phyloP scores from a whole-genome alignment of 768 basidiomycete species.

The Suillus fuscotomentosus region DNA sequence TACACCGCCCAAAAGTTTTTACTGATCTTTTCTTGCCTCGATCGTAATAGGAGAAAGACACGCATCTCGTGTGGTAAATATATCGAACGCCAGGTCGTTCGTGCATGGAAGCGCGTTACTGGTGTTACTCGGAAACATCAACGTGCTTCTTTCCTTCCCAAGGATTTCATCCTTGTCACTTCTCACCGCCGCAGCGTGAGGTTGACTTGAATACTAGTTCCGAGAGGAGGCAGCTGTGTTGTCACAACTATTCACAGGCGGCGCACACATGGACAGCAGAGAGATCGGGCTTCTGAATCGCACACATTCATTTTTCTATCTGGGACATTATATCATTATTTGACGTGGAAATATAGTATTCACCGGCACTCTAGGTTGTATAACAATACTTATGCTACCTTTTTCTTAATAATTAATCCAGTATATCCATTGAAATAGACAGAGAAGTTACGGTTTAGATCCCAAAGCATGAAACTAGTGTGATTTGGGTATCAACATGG shows the following conservation, averaged over 20 bases:
- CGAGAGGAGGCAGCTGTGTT: neutral
- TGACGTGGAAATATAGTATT: neutral
- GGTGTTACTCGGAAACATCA: slow-evolving; percentile 48
- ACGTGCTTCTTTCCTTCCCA: slow-evolving; percentile 52
- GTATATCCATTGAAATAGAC: neutral
- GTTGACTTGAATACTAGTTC: slow-evolving; percentile 25
- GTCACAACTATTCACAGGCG: neutral
- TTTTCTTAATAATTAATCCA: neutral
- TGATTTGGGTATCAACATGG: neutral
- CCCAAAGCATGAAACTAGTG: neutral
- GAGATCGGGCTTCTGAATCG: neutral
- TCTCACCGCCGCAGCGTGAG: slow-evolving; percentile 51
- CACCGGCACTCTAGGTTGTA: neutral
- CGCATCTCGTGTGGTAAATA: slow-evolving; percentile 39
- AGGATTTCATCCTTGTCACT: slow-evolving; percentile 64
- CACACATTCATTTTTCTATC: neutral
- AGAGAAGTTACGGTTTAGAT: too few species aligned
- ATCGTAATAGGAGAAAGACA: slow-evolving; percentile 18
- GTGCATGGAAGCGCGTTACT: slow-evolving; percentile 63
- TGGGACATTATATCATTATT: neutral
- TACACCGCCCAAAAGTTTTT: neutral
- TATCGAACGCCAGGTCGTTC: slow-evolving; percentile 58
- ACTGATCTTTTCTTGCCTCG: neutral
- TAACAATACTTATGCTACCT: neutral
- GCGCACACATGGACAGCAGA: neutral